These are phyloP conservation scores for Manihot esculenta DNA, from an alignment of 441 rosid genomes.

Conservation along the genomic window DNA sequence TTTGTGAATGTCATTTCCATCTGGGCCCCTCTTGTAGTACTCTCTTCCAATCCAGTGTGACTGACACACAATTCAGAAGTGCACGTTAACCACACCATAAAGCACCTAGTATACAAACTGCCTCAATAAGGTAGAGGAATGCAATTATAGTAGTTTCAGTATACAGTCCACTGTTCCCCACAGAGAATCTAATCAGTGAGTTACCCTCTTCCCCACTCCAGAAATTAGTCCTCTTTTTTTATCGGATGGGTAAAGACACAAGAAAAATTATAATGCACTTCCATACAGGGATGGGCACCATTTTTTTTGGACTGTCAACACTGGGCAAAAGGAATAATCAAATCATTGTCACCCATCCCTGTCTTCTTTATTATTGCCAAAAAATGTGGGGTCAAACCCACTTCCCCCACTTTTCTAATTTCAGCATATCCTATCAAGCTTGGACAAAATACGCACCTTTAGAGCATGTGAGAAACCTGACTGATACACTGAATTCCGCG, in stretches of 20 bases:
- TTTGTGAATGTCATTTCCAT: constrained; percentile 88
- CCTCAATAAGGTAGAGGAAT: not conserved
- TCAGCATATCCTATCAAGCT: constrained; percentile 7
- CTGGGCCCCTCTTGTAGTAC: constrained; percentile 95
- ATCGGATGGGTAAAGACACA: too few relatives aligned
- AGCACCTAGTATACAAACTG: not conserved
- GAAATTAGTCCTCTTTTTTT: not conserved
- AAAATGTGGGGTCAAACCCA: not conserved
- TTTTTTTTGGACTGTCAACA: not conserved
- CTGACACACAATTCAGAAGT: constrained; percentile 40
- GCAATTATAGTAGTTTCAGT: not conserved
- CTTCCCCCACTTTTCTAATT: not conserved
- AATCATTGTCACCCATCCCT: not conserved
- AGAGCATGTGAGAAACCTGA: constrained; percentile 99
- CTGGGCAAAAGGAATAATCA: not conserved
- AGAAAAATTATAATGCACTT: not conserved
- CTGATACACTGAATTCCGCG: constrained; percentile 95
- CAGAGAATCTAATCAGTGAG: not conserved
- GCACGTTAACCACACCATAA: not conserved
- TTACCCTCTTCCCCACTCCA: not conserved
- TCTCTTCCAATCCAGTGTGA: constrained; percentile 94
- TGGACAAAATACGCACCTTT: constrained; percentile 51
- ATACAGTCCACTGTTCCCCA: not conserved
- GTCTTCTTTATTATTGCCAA: too few relatives aligned
- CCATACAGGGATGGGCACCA: too few relatives aligned